Conservation (phyloP, 768 basidiomycete species). For the Amylocystis lapponica region DNA sequence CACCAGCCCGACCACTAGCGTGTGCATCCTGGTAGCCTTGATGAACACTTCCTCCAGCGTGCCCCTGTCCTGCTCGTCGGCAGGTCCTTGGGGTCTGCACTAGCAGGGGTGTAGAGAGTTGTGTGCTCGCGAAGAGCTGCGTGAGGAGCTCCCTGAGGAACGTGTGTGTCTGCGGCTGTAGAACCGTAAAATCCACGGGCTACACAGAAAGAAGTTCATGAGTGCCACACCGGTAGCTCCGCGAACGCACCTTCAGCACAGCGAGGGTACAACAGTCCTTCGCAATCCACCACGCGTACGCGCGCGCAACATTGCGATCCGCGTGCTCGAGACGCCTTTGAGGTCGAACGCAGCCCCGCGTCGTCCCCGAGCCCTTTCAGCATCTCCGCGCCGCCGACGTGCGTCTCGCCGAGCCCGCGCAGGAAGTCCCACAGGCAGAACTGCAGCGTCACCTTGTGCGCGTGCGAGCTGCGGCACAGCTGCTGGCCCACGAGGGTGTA, state of each 20-base stretch:
- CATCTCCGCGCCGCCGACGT: constrained; percentile 74
- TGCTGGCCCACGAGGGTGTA: constrained; percentile 87
- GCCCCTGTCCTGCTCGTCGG: constrained; percentile 44
- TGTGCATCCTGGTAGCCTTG: constrained; percentile 60
- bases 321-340: constrained; percentile 49
- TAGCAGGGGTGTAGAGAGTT: constrained; percentile 65
- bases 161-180: constrained; percentile 53
- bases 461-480: constrained; percentile 72
- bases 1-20: constrained; percentile 68
- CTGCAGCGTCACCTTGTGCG: constrained; percentile 88
- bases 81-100: constrained; percentile 27
- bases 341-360: constrained; percentile 36
- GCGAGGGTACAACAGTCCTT: constrained; percentile 71
- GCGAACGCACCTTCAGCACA: constrained; percentile 68
- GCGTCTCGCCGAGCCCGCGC: constrained; percentile 80
- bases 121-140: constrained; percentile 68
- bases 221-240: background rate
- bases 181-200: constrained; percentile 82
- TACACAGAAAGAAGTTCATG: constrained; percentile 23
- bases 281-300: constrained; percentile 91
- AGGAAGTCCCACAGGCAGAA: constrained; percentile 97
- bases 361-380: constrained; percentile 54
- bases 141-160: constrained; percentile 73
- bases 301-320: constrained; percentile 73
- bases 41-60: constrained; percentile 75